A percentile compares a stretch with the other conserved stretches of the same genome.
Evolutionary conservation across 1,139 yeast species (phyloP).

Genomic region (Waltiozyma sp.): DNA sequence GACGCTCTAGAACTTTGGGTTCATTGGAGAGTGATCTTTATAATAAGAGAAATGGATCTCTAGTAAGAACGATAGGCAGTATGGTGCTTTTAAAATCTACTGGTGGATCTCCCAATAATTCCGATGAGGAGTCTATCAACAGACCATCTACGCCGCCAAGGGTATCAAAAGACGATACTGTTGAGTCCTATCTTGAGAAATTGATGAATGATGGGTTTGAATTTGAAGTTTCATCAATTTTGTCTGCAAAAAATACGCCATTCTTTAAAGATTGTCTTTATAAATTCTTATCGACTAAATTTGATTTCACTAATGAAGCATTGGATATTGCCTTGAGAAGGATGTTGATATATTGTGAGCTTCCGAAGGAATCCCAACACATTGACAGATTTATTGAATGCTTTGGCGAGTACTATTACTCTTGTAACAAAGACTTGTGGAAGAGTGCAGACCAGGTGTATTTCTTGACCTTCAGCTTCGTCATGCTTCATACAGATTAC

Average conservation of each 20-base stretch:
- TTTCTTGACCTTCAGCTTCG: conserved; percentile 45
- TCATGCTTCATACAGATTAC: conserved; percentile 60
- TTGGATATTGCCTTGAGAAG: conserved; percentile 52
- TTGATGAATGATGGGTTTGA: conserved; percentile 25
- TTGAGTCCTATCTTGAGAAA: conserved; percentile 24
- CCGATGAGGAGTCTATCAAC: conserved; percentile 1
- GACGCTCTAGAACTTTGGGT: conserved; percentile 16
- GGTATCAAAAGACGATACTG: conserved; percentile 23
- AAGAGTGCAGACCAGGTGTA: conserved; percentile 38
- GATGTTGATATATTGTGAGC: conserved; percentile 40
- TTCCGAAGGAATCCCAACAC: conserved; percentile 63
- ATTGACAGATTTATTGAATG: conserved; percentile 51
- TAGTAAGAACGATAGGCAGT: conserved; percentile 25
- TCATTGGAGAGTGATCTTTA: conserved; percentile 15
- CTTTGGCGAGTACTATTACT: conserved; percentile 38
- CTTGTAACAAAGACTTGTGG: conserved; percentile 19
- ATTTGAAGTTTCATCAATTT: conserved; percentile 26
- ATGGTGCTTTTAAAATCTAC: conserved; percentile 23
- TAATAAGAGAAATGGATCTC: conserved; percentile 23
- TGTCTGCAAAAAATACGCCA: conserved; percentile 26
- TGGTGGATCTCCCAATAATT: conserved; percentile 3
- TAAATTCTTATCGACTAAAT: conserved; percentile 26
- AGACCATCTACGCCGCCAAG: conserved; percentile 21
- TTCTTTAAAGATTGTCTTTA: conserved; percentile 28
- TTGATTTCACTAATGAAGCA: conserved; percentile 41